phyloP scores from a whole-genome alignment of 1,139 yeast species.

The Scheffersomyces titani region DNA sequence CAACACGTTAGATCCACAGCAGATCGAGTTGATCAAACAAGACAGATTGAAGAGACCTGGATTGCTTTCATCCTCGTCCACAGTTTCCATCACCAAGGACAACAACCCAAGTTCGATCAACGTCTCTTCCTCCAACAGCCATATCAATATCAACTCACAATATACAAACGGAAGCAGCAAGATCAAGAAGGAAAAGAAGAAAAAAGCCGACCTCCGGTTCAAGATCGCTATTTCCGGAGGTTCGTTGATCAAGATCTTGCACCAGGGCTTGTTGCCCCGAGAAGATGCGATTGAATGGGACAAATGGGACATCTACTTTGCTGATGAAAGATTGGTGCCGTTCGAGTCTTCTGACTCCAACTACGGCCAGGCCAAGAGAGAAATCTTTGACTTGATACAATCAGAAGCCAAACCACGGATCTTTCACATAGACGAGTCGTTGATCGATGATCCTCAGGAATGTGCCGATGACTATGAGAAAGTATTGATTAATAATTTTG shows the following conservation, averaged over 20 bases:
- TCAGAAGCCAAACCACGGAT: slow-evolving; percentile 64
- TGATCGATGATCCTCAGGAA: slow-evolving; percentile 85
- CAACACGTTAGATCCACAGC: slow-evolving; percentile 43
- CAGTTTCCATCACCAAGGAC: slow-evolving; percentile 6
- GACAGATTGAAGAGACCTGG: slow-evolving; percentile 21
- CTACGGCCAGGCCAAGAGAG: slow-evolving; percentile 84
- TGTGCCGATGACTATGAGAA: slow-evolving; percentile 94
- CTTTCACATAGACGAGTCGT: slow-evolving; percentile 76
- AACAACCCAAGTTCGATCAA: slow-evolving; percentile 2
- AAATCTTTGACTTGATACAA: slow-evolving; percentile 69
- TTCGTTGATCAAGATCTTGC: slow-evolving; percentile 78
- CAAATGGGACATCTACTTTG: slow-evolving; percentile 72
- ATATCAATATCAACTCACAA: slow-evolving; percentile 3
- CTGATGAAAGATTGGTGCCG: slow-evolving; percentile 75
- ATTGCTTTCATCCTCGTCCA: slow-evolving; percentile 13
- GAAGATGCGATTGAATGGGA: slow-evolving; percentile 79
- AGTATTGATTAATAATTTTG: slow-evolving; percentile 81
- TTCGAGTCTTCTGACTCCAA: slow-evolving; percentile 74
- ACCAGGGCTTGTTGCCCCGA: slow-evolving; percentile 78
- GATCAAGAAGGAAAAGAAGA: slow-evolving; percentile 44
- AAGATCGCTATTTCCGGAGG: slow-evolving; percentile 94
- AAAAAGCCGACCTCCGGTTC: slow-evolving; percentile 64
- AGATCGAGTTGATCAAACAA: slow-evolving; percentile 30
- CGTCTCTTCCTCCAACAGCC: slow-evolving; percentile 2
- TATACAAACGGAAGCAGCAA: slow-evolving; percentile 10